Percentiles rank a stretch among this genome's conserved stretches.
These are phyloP conservation scores for Chenopodium suecicum DNA, from an alignment of 148 eudicot genomes.

Conservation along the genomic window DNA sequence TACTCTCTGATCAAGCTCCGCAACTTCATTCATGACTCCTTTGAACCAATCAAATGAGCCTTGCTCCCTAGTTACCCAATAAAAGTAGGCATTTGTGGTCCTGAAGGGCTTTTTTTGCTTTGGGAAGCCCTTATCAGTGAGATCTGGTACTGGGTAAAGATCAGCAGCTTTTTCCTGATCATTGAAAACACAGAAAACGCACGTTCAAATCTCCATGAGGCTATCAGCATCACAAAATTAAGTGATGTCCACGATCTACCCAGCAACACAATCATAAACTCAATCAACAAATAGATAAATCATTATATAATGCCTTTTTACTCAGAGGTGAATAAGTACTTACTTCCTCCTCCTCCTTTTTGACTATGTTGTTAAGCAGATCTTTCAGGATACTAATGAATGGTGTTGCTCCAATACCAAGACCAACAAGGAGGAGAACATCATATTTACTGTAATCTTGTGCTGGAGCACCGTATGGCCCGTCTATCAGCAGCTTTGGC, in stretches of 20 bases:
- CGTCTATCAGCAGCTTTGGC: constrained; percentile 86
- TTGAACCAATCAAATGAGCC: constrained; percentile 99
- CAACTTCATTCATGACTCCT: constrained; percentile 97
- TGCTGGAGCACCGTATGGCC: constrained; percentile 98
- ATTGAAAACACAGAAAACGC: constrained; percentile 2
- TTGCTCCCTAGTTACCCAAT: constrained; percentile 96
- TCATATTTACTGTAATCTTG: constrained; percentile 92
- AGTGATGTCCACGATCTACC: background rate
- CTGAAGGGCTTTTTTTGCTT: constrained; percentile 60
- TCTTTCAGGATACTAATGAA: constrained; percentile 93
- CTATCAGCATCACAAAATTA: background rate
- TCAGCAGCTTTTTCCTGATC: constrained; percentile 41
- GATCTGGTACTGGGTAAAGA: constrained; percentile 47
- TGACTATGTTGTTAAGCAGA: constrained; percentile 81
- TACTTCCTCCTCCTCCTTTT: constrained; percentile 76
- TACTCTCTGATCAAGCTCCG: constrained; percentile 91
- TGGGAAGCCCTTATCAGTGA: constrained; percentile 34
- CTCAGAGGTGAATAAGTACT: constrained; percentile 30
- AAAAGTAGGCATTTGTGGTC: constrained; percentile 92
- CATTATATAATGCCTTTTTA: background rate
- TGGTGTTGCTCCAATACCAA: constrained; percentile 97
- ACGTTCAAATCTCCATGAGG: constrained; percentile 9
- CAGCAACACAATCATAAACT: background rate
- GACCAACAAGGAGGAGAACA: constrained; percentile 85
- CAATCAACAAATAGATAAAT: background rate